Base-by-base conservation (phyloP, 1,284 basidiomycete genomes). In the Malassezia pachydermatis region DNA sequence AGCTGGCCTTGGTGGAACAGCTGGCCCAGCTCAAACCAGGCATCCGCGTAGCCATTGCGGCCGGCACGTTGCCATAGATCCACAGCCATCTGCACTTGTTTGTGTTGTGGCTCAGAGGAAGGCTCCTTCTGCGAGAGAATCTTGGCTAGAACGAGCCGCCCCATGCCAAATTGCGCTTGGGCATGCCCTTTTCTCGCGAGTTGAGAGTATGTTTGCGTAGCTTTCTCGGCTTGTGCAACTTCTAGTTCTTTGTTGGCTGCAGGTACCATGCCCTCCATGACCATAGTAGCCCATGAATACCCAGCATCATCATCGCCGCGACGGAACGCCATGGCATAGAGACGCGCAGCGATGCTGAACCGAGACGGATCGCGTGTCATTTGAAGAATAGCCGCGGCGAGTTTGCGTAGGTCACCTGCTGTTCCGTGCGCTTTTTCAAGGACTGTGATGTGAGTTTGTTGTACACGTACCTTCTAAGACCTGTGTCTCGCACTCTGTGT, bases 231-330 rank as follows among this genome's bases (percentile, higher is more conserved):
- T 30, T 55, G 48, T 4, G 35, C 44, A 9, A 48, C 49, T 4
- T 25, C 2, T 30, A 49, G 42, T 4, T 55, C 54, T 0, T 51
- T 47, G 0, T 55, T 52, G 10, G 51, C 42, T 3, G 57, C 45
- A 10, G 53, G 52, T 1, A 58, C 49, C 0, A 59, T 42, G 30
- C 62, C 62, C 23, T 60, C 56, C 20, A 62, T 46, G 4, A 65
- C 57, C 62, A 62, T 65, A 32, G 55, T 60, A 5, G 62, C 62
- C 60, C 60, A 65, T 29, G 42, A 62, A 38, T 60, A 62, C 7
- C 62, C 60, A 1, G 62, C 60, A 35, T 65, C 62, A 29, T 59
- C 60, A 22, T 47, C 49, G 36, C 59, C 50, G 6, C 44, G 50
- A 5, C 44, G 50, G 32, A 32, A 39, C 2, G 50, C 50, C 10